phyloP scores from a whole-genome alignment of 2,329 filamentous ascomycete species.

The Chaetomium strumarium region DNA sequence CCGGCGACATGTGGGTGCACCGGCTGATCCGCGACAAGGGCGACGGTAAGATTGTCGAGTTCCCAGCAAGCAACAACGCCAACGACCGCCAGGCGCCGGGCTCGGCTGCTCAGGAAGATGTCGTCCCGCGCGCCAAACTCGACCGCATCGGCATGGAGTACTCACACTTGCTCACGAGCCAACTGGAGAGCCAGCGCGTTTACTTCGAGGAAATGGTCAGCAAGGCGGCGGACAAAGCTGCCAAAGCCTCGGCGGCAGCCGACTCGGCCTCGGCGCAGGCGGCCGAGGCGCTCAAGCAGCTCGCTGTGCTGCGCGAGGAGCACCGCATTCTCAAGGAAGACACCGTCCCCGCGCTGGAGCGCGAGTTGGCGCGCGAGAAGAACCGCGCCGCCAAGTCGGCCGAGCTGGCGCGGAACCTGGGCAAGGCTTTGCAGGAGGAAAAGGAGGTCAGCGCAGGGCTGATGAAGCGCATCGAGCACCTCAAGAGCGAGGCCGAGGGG shows the following conservation, averaged over 20 bases:
- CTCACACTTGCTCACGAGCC: slow-evolving; percentile 84
- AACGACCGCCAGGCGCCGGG: slow-evolving; percentile 14
- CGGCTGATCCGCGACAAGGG: slow-evolving; percentile 90
- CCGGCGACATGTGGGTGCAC: slow-evolving; percentile 92
- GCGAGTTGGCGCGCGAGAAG: slow-evolving; percentile 63
- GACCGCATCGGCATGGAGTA: slow-evolving; percentile 88
- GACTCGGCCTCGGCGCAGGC: slow-evolving; percentile 53
- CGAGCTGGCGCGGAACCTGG: slow-evolving; percentile 67
- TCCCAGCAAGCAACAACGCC: slow-evolving; percentile 48
- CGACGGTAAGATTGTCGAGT: slow-evolving; percentile 84
- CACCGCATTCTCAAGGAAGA: slow-evolving; percentile 47
- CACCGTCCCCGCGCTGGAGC: slow-evolving; percentile 63
- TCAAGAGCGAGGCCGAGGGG: slow-evolving; percentile 50
- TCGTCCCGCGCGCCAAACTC: slow-evolving; percentile 63
- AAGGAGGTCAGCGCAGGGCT: slow-evolving; percentile 77
- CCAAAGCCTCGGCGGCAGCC: slow-evolving; percentile 62
- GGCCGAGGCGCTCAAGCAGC: slow-evolving; percentile 42
- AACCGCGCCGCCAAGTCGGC: slow-evolving; percentile 66
- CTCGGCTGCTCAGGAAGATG: slow-evolving; percentile 52
- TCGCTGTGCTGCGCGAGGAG: slow-evolving; percentile 48
- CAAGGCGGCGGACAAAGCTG: slow-evolving; percentile 84
- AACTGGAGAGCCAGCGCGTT: slow-evolving; percentile 84
- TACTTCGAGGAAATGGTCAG: slow-evolving; percentile 93
- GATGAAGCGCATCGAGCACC: slow-evolving; percentile 71
- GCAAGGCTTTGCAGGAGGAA: slow-evolving; percentile 76